Evolutionary conservation across 1,139 yeast species (phyloP).

Genomic region (Pichia sp.): DNA sequence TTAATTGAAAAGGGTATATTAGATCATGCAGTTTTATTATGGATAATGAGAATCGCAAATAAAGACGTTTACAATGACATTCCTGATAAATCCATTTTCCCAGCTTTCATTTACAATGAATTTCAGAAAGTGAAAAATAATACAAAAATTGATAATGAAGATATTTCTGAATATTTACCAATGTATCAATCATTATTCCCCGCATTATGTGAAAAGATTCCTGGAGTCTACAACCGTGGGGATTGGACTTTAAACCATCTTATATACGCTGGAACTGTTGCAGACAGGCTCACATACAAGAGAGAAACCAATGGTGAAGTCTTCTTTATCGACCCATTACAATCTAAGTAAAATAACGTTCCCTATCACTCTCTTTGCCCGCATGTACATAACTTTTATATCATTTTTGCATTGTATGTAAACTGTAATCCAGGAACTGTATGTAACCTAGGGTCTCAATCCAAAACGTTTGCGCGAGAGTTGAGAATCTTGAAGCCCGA

Average conservation of each 20-base stretch:
- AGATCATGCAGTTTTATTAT: conserved; percentile 57
- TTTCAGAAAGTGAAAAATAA: conserved; percentile 39
- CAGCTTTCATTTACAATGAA: conserved; percentile 45
- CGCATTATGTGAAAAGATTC: conserved; percentile 45
- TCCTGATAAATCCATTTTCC: conserved; percentile 29
- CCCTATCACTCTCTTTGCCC: too few species aligned
- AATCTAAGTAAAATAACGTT: conserved; percentile 5
- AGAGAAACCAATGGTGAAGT: conserved; percentile 58
- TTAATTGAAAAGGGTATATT: conserved; percentile 42
- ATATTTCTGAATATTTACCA: conserved; percentile 48
- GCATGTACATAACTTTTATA: too few species aligned
- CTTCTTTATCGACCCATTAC: conserved; percentile 39
- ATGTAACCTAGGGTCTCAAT: too few species aligned
- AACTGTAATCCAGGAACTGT: too few species aligned
- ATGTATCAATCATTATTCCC: conserved; percentile 55
- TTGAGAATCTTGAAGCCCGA: too few species aligned
- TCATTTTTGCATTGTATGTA: too few species aligned
- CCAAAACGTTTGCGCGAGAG: not conserved
- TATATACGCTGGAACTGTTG: conserved; percentile 53
- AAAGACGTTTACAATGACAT: conserved; percentile 32
- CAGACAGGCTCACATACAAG: conserved; percentile 53
- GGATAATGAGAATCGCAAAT: conserved; percentile 57
- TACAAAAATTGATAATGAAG: conserved; percentile 36
- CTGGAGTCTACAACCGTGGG: conserved; percentile 56
- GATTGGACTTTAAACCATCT: conserved; percentile 59